Evolutionary conservation across 1,284 basidiomycete genomes (phyloP).

Genomic region (Hemileia vastatrix): DNA sequence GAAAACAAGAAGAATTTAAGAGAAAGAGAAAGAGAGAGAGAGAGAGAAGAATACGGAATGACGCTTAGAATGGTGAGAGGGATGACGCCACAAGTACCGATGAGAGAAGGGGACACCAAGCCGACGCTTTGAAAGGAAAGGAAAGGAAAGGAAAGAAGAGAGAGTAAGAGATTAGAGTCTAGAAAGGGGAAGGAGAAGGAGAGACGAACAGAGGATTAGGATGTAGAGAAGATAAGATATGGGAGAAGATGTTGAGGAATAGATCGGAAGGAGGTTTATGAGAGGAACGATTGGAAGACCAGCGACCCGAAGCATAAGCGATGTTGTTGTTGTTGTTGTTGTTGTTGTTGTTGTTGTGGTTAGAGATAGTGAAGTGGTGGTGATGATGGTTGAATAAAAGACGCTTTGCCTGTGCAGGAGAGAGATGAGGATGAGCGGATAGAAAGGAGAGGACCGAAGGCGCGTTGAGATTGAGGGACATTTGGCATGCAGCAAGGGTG

Average conservation of each 20-base stretch:
- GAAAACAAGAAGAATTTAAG: not conserved
- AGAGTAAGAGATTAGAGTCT: conserved; percentile 51
- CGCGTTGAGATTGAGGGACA: not conserved
- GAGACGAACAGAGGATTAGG: not conserved
- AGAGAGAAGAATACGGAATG: conserved; percentile 20
- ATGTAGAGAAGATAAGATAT: not conserved
- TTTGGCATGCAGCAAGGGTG: no score
- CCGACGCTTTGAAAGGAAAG: conserved; percentile 51
- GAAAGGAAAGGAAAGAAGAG: conserved; percentile 51
- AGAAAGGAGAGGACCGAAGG: not conserved
- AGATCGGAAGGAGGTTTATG: conserved; percentile 47
- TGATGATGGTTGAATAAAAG: conserved; percentile 33
- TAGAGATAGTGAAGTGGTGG: no score
- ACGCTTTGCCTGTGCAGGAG: not conserved
- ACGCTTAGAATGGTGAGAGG: conserved; percentile 51
- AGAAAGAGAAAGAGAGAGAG: not conserved
- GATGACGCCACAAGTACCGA: conserved; percentile 53
- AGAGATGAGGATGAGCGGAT: not conserved
- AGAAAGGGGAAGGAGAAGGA: not conserved
- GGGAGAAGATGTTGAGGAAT: conserved; percentile 46
- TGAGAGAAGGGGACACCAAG: conserved; percentile 51
- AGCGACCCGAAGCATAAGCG: conserved; percentile 9
- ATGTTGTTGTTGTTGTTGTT: no score
- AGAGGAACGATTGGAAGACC: conserved; percentile 38
- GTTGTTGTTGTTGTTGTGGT: no score